Conservation (phyloP, 805 yeast species). For the Cyberlindnera saturnus region DNA sequence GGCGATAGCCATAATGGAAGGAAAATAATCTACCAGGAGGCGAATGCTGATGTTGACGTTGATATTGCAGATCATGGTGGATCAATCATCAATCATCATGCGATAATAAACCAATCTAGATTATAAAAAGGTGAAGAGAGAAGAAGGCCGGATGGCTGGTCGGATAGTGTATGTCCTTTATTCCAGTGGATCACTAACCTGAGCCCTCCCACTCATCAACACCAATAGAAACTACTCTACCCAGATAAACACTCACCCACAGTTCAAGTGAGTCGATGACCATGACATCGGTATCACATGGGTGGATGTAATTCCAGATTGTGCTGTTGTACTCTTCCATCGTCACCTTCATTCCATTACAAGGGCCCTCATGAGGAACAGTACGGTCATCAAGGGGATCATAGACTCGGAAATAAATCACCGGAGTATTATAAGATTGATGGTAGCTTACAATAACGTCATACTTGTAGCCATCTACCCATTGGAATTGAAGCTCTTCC, state of each 20-base stretch:
- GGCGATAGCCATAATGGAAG: too few species aligned
- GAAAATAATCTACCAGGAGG: too few species aligned
- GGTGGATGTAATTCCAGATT: conserved; percentile 31
- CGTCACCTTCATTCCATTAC: too few species aligned
- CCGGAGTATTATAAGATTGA: conserved; percentile 8
- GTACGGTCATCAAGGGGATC: not conserved
- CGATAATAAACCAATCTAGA: too few species aligned
- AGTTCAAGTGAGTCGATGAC: conserved; percentile 18
- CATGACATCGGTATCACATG: conserved; percentile 32
- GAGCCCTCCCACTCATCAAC: conserved; percentile 1
- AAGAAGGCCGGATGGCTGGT: too few species aligned
- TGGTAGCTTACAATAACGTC: not conserved
- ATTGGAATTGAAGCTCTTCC: not conserved
- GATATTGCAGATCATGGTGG: too few species aligned
- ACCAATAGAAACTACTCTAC: not conserved
- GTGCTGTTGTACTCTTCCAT: conserved; percentile 4
- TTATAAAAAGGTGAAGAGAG: too few species aligned
- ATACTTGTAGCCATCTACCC: not conserved
- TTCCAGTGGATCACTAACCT: too few species aligned
- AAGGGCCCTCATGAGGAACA: not conserved
- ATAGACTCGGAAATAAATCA: conserved; percentile 7
- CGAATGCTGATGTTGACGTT: too few species aligned
- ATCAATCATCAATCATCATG: too few species aligned
- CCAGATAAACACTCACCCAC: conserved; percentile 25
- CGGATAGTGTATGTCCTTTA: too few species aligned